Conservation (phyloP, 1,139 yeast genomes). For the Pichia sorboxylosa region DNA sequence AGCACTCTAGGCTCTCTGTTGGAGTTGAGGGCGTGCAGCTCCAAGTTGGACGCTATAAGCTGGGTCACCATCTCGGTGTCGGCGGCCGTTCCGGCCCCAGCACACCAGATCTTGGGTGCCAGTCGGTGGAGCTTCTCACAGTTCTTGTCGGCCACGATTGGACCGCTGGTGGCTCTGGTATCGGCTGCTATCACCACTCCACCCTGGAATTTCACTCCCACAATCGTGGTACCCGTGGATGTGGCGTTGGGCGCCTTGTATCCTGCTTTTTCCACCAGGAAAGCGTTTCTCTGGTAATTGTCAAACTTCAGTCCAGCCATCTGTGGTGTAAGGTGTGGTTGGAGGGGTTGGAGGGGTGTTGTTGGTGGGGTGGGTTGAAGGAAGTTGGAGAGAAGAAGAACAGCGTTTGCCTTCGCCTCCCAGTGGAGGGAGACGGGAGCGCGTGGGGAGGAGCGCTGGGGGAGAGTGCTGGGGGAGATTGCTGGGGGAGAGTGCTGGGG, state of each 20-base stretch:
- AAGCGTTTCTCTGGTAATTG: slow-evolving; percentile 79
- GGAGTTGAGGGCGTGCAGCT: slow-evolving; percentile 73
- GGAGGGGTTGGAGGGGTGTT: too few species aligned
- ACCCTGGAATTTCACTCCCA: slow-evolving; percentile 81
- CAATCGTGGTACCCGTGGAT: slow-evolving; percentile 97
- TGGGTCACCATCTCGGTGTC: slow-evolving; percentile 97
- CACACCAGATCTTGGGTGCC: slow-evolving; percentile 96
- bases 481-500: too few species aligned
- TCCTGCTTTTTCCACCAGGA: slow-evolving; percentile 53
- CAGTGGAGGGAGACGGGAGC: too few species aligned
- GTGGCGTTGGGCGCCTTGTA: slow-evolving; percentile 77
- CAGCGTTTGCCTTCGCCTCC: too few species aligned
- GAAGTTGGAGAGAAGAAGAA: too few species aligned
- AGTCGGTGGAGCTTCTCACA: slow-evolving; percentile 91
- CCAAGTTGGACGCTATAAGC: slow-evolving; percentile 80
- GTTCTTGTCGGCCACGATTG: slow-evolving; percentile 93
- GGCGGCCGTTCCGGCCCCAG: slow-evolving; percentile 99
- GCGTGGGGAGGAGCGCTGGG: too few species aligned
- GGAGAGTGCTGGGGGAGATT: too few species aligned
- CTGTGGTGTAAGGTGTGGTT: too few species aligned
- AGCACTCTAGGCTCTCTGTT: slow-evolving; percentile 87
- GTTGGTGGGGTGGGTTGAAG: too few species aligned
- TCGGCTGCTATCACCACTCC: slow-evolving; percentile 98
- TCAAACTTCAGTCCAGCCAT: slow-evolving; percentile 77
- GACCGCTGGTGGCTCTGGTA: slow-evolving; percentile 94